Evolutionary conservation across 345 rosid genomes (phyloP), one percentile per base, ranked within the genome.

Genomic region (Pelargonium nanum): DNA sequence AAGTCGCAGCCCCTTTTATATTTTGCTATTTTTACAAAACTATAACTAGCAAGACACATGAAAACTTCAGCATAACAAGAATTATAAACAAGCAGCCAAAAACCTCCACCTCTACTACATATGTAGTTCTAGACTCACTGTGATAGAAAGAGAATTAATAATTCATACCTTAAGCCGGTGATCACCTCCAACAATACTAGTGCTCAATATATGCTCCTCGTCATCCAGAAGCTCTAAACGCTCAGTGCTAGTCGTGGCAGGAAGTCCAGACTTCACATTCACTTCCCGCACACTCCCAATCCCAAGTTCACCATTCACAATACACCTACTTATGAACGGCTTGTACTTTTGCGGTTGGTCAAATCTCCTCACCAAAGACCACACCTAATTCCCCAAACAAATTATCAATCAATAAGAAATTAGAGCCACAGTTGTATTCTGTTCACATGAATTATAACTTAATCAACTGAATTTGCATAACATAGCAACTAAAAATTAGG

Each of bases 231-330:
- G 80, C 65, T 79, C 87, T 56, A 82, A 63, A 58, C 78, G 72
- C 78, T 82, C 87, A 0, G 77, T 82, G 67, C 87, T 82, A n/a
- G 84, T 82, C 3, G 87, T 77, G 4, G 87, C 87, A 1, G 87
- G 87, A 19, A 82, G 82, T 22, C 84, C 87, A 3, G 84, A 75
- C 69, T 65, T 77, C 20, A 82, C 84, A 64, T 77, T 80, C 25
- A 82, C 87, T 53, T 80, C 77, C 50, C 87, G 69, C 7, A 82
- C 77, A 48, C 81, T 80, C 51, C 87, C 87, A 54, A 80, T 74
- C 70, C 80, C 74, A 24, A 73, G 71, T 51, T 72, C 84, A 4
- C 87, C 84, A 24, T 72, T 71, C 70, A 77, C 55, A 17, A 73
- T 57, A 50, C 87, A 82, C 65, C 78, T 58, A 61, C 81, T 77